phyloP scores from a whole-genome alignment of 2,329 filamentous ascomycete genomes.

The Lachnellula cervina region DNA sequence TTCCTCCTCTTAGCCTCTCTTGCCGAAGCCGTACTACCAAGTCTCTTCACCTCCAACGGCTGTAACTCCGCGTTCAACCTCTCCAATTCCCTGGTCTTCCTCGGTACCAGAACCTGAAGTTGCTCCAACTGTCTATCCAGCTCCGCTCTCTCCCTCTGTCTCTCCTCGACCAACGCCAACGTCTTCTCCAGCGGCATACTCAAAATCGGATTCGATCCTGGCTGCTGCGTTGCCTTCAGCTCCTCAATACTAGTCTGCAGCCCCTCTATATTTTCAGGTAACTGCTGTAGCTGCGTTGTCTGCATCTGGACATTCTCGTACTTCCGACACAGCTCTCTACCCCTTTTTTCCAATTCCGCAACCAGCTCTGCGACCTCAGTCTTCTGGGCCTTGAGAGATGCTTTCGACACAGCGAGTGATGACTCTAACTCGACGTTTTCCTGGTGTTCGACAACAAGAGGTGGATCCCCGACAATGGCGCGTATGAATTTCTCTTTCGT shows the following conservation, averaged over 20 bases:
- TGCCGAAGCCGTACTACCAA: conserved; percentile 62
- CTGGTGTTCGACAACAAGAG: conserved; percentile 72
- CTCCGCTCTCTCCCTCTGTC: conserved; percentile 47
- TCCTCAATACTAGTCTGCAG: conserved; percentile 45
- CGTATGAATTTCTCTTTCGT: conserved; percentile 98
- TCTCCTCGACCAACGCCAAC: conserved; percentile 45
- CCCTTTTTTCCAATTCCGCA: conserved; percentile 62
- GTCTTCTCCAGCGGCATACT: conserved; percentile 56
- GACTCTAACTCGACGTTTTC: conserved; percentile 78
- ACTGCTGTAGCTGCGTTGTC: conserved; percentile 43
- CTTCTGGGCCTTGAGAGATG: conserved; percentile 73
- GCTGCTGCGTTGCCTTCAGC: conserved; percentile 40
- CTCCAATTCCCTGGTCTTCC: conserved; percentile 63
- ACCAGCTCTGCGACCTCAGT: conserved; percentile 71
- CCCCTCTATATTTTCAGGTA: conserved; percentile 46
- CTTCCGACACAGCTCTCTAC: conserved; percentile 50
- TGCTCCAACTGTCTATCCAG: conserved; percentile 60
- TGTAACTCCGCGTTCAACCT: conserved; percentile 62
- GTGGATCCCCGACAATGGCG: conserved; percentile 85
- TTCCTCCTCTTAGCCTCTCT: conserved; percentile 65
- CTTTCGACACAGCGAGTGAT: conserved; percentile 66
- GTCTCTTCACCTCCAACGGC: conserved; percentile 62
- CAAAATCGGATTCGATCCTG: conserved; percentile 41
- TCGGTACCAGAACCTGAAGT: conserved; percentile 56
- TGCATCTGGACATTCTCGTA: conserved; percentile 49